These are phyloP conservation scores for Boletus vermiculosoides DNA, from an alignment of 768 basidiomycete genomes.

Conservation along the genomic window DNA sequence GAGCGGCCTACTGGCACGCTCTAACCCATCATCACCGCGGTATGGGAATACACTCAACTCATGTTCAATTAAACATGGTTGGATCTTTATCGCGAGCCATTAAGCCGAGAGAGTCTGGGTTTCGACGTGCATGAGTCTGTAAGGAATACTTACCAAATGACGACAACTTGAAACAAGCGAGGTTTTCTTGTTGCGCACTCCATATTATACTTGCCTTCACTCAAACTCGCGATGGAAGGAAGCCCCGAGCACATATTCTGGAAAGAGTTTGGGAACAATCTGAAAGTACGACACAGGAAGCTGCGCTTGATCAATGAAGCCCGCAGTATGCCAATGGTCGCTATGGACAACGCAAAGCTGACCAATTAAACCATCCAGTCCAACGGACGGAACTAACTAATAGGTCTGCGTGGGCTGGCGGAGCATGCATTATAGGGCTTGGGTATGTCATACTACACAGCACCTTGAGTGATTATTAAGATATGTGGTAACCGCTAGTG, in stretches of 20 bases:
- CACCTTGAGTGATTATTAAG: background rate
- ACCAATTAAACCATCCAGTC: background rate
- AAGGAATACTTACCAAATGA: background rate
- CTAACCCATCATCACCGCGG: background rate
- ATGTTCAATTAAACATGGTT: background rate
- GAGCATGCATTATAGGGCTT: background rate
- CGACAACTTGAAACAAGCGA: too few species aligned
- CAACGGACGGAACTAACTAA: background rate
- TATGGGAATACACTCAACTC: background rate
- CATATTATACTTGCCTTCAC: background rate
- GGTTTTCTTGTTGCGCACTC: background rate
- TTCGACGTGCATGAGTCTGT: background rate
- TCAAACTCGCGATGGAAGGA: background rate
- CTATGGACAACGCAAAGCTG: background rate
- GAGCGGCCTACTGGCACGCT: background rate
- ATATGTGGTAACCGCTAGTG: background rate
- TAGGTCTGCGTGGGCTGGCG: background rate
- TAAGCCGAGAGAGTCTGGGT: background rate
- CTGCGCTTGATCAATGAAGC: background rate
- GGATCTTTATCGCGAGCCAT: background rate
- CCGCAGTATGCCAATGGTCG: background rate
- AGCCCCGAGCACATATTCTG: background rate
- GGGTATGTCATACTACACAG: background rate
- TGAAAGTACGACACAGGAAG: slow-evolving; percentile 1
- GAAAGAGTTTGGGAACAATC: background rate